Conservation (phyloP, 257 asterid genomes). For the Ophiorrhiza pumila region DNA sequence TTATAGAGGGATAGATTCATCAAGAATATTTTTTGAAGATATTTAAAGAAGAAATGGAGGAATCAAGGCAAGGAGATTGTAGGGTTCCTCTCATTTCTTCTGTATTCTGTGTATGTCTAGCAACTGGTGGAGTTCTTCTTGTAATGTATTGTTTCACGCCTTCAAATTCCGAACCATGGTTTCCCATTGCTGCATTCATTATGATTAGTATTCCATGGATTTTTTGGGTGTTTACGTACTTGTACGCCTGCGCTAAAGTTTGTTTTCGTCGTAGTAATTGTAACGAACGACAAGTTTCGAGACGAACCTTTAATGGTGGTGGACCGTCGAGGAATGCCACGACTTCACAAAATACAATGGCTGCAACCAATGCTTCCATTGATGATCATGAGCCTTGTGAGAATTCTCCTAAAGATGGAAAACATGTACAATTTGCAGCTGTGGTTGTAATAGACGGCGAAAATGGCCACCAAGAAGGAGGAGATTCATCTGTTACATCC, state of each 20-base stretch:
- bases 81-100: slow-evolving; percentile 35
- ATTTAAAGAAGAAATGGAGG: slow-evolving; percentile 27
- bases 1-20: not conserved
- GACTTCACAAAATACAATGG: slow-evolving; percentile 5
- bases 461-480: slow-evolving; percentile 2
- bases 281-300: slow-evolving; percentile 12
- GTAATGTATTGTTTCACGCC: slow-evolving; percentile 30
- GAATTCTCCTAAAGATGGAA: slow-evolving; percentile 11
- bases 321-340: not conserved
- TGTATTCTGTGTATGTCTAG: slow-evolving; percentile 28
- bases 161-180: slow-evolving; percentile 30
- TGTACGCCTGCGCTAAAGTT: slow-evolving; percentile 29
- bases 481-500: slow-evolving; percentile 18
- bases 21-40: not conserved
- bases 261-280: not conserved
- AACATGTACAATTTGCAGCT: slow-evolving; percentile 10
- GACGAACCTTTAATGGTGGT: slow-evolving; percentile 6
- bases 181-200: slow-evolving; percentile 26
- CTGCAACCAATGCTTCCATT: slow-evolving; percentile 6
- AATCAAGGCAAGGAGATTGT: slow-evolving; percentile 30
- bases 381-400: too few relatives aligned
- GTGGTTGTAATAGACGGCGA: slow-evolving; percentile 14
- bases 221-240: slow-evolving; percentile 34
- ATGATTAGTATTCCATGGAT: slow-evolving; percentile 36
- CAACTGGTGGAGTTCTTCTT: slow-evolving; percentile 36